Conservation (phyloP, 2,329 filamentous ascomycete genomes). For the Aspergillus arachidicola region DNA sequence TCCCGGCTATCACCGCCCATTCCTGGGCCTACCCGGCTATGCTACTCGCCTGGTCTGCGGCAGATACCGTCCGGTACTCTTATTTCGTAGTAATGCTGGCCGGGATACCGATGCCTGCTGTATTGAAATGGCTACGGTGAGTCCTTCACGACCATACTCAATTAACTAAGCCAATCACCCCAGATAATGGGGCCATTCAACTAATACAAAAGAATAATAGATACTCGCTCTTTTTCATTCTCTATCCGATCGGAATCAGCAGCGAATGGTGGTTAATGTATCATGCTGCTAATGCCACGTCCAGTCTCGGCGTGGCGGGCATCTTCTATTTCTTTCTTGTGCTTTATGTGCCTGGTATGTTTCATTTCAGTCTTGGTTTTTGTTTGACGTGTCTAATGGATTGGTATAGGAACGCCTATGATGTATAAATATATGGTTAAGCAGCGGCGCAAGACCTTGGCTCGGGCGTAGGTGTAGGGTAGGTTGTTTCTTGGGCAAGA, state of each 20-base stretch:
- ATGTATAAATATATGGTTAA: conserved; percentile 37
- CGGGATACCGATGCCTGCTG: conserved; percentile 14
- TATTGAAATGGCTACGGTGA: conserved; percentile 30
- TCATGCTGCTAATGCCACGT: conserved; percentile 19
- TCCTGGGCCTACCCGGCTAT: conserved; percentile 27
- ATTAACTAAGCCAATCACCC: no score
- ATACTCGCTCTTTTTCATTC: conserved; percentile 31
- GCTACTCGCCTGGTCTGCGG: conserved; percentile 32
- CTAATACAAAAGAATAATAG: conserved; percentile 12
- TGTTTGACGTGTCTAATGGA: background rate
- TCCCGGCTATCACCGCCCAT: conserved; percentile 18
- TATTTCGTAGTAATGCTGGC: conserved; percentile 29
- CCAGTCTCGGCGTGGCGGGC: conserved; percentile 11
- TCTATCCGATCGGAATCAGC: conserved; percentile 33
- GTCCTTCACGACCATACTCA: no score
- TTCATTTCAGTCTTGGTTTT: background rate
- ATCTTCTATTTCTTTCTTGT: conserved; percentile 31
- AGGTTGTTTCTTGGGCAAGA: no score
- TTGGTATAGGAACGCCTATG: conserved; percentile 29
- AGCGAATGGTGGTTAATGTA: conserved; percentile 36
- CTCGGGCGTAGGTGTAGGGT: background rate
- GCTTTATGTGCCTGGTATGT: conserved; percentile 32
- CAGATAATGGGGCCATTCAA: no score
- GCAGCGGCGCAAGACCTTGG: conserved; percentile 30
- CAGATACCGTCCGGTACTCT: conserved; percentile 29